Base-by-base conservation (phyloP, 192 early-diverging fungal species). In the Glomus cerebriforme region DNA sequence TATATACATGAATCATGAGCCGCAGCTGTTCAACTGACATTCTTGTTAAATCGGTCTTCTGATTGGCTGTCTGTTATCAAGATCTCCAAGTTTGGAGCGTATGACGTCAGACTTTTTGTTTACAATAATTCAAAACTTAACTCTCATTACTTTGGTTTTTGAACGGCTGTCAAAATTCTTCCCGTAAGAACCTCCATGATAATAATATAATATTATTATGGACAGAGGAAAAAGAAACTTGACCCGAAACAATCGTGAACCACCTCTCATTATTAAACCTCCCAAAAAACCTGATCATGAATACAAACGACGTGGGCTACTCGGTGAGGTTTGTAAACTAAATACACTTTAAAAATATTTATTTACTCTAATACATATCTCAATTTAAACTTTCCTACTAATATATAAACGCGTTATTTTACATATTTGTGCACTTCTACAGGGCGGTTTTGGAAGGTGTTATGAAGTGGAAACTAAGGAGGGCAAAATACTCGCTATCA, bases 361-460 rank as follows among this genome's bases (percentile, higher is more conserved):
- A 8, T 10, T 45, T 10, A 45, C 9, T 49, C 5, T 49, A 49
- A 17, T 49, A 49, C 15, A 19, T 19, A 49, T 19, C 3, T 22
- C 19, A 7, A 54, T 54, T 43, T 43, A 10, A 43, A 43, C 39
- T 43, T 43, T 1, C 39, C 12, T 43, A 10, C 5, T 43, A 43
- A 43, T 43, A 43, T 12, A 43, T 9, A 43, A 43, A 43, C 39
- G 39, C 39, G 39, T 43, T n/a, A n/a, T n/a, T n/a, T n/a, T n/a
- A n/a, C n/a, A 43, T 12, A 43, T 12, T 43, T 43, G 10, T 12
- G 9, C 37, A 43, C 12, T 8, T 3, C 7, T 58, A 59, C 84
- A 97, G 95, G 96, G 96, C 34, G 96, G 95, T 26, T 97, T 97
- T 86, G 95, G 95, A 4, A 88, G 92, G 35, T 95, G 94, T 80